phyloP scores from a whole-genome alignment of 2,329 filamentous ascomycete species.

The Lasiodiplodia hormozganensis region DNA sequence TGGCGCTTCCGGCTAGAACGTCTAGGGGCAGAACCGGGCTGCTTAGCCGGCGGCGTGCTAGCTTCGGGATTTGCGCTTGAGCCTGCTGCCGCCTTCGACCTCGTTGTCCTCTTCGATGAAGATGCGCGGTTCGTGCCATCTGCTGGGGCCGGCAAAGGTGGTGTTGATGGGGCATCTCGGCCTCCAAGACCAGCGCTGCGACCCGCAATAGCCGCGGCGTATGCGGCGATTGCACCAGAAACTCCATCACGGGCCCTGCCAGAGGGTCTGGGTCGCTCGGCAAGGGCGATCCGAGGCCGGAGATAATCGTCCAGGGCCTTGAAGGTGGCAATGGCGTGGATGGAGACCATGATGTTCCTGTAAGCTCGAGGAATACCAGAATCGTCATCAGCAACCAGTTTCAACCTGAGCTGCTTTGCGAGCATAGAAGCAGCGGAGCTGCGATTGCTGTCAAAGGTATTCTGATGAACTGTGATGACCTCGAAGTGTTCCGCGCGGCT shows the following conservation, averaged over 20 bases:
- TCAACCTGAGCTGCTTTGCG: constrained; percentile 90
- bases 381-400: constrained; percentile 86
- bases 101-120: constrained; percentile 40
- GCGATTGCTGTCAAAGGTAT: constrained; percentile 85
- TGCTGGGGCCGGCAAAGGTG: constrained; percentile 45
- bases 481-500: constrained; percentile 98
- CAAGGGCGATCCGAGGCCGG: constrained; percentile 82
- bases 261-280: constrained; percentile 72
- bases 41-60: constrained; percentile 63
- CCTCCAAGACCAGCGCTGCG: constrained; percentile 47
- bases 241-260: constrained; percentile 65
- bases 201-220: constrained; percentile 75
- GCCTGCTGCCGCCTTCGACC: constrained; percentile 47
- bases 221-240: constrained; percentile 74
- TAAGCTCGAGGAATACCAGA: constrained; percentile 88
- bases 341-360: constrained; percentile 96
- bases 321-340: constrained; percentile 97
- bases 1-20: constrained; percentile 67
- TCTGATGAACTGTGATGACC: constrained; percentile 93
- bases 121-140: constrained; percentile 41
- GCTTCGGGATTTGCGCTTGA: constrained; percentile 54
- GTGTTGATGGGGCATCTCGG: constrained; percentile 38
- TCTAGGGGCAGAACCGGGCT: constrained; percentile 53
- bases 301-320: constrained; percentile 96
- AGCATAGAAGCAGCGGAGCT: constrained; percentile 95